phyloP scores from a whole-genome alignment of 305 asterid genomes.

The Fraxinus albicans region DNA sequence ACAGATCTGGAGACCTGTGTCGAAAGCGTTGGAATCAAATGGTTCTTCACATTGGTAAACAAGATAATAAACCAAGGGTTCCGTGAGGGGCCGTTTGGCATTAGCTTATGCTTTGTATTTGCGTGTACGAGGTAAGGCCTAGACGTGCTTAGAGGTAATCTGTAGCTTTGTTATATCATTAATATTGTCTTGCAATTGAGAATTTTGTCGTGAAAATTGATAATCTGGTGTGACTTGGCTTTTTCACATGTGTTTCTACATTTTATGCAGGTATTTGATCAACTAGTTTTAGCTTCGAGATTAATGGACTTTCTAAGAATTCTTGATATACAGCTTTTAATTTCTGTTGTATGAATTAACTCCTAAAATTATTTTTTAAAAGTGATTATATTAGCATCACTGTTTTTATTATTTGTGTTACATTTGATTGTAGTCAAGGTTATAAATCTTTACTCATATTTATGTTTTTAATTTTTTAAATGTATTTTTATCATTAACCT shows the following conservation, averaged over 20 bases:
- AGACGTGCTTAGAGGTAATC: not conserved
- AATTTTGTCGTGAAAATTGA: no score
- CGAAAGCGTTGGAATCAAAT: slow-evolving; percentile 81
- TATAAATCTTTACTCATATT: no score
- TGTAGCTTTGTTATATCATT: not conserved
- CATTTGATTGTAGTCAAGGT: no score
- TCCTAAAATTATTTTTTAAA: no score
- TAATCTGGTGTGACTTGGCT: not conserved
- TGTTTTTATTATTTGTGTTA: no score
- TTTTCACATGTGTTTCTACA: not conserved
- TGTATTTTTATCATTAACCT: no score
- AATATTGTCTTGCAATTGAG: no score
- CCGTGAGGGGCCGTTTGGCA: slow-evolving; percentile 24
- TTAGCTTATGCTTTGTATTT: not conserved
- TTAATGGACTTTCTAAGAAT: no score
- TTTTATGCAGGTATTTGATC: not conserved
- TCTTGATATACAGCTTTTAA: no score
- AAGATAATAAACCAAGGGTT: slow-evolving; percentile 69
- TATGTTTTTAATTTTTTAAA: no score
- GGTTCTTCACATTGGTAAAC: slow-evolving; percentile 65
- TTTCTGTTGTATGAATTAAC: no score
- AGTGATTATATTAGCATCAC: no score
- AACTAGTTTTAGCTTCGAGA: not conserved
- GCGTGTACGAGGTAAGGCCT: not conserved
- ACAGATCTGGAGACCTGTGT: slow-evolving; percentile 63